These are phyloP conservation scores for Panaeolus cyanescens DNA, from an alignment of 768 basidiomycete genomes.

Conservation along the genomic window DNA sequence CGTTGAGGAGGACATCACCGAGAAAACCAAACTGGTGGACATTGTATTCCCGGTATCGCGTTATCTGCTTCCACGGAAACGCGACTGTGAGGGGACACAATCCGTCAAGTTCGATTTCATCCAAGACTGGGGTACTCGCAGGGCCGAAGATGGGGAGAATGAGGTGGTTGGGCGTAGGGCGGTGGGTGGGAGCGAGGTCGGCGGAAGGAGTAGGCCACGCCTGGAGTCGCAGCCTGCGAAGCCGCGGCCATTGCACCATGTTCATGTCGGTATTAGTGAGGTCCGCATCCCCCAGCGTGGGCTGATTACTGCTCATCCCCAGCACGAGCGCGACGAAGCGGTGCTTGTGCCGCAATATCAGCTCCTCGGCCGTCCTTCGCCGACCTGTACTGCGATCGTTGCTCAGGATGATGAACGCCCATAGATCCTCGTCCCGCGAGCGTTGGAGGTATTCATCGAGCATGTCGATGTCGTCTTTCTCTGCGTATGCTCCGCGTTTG, in stretches of 20 bases:
- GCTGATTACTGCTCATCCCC: background rate
- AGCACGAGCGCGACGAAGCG: background rate
- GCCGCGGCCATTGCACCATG: background rate
- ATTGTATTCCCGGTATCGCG: background rate
- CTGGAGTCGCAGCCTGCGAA: background rate
- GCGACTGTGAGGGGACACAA: background rate
- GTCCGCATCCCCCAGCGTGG: background rate
- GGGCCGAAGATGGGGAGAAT: background rate
- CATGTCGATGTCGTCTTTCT: background rate
- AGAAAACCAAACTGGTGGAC: background rate
- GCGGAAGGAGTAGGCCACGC: background rate
- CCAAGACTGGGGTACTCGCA: background rate
- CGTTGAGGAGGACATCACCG: background rate
- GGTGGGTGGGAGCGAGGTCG: background rate
- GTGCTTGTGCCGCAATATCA: slow-evolving; percentile 1
- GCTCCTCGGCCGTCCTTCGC: background rate
- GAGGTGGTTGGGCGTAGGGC: background rate
- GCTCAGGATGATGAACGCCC: background rate
- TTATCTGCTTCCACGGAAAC: background rate
- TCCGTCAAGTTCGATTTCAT: background rate
- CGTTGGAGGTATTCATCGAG: background rate
- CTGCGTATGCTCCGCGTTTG: background rate
- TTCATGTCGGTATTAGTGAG: background rate
- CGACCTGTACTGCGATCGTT: background rate
- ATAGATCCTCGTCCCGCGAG: background rate